phyloP scores from a whole-genome alignment of 257 asterid species.

The Nicotiana sylvestris region DNA sequence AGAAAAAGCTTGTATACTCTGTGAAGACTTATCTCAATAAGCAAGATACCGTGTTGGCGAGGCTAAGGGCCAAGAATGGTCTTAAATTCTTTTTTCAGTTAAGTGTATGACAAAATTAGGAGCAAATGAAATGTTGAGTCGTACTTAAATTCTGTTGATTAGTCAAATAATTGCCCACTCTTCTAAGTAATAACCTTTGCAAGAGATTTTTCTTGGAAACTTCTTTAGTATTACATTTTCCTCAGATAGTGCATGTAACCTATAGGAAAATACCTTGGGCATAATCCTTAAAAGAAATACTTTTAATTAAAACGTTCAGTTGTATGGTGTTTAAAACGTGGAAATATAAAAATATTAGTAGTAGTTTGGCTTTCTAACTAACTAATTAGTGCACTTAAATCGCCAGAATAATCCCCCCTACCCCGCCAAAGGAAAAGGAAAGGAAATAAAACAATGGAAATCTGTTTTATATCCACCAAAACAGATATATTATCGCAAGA shows the following conservation, averaged over 20 bases:
- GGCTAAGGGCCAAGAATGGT: conserved; percentile 12
- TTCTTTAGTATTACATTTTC: not conserved
- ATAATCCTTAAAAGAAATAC: not conserved
- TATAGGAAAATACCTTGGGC: too few species aligned
- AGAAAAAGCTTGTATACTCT: not conserved
- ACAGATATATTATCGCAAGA: not conserved
- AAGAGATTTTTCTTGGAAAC: conserved; percentile 20
- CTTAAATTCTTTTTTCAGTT: not conserved
- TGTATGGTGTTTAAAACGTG: not conserved
- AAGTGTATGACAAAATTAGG: too few species aligned
- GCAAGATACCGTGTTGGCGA: conserved; percentile 13
- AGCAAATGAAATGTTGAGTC: not conserved
- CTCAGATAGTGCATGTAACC: too few species aligned
- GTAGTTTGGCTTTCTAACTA: not conserved
- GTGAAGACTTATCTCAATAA: not conserved
- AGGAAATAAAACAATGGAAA: not conserved
- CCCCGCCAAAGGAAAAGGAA: not conserved
- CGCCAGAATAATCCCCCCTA: not conserved
- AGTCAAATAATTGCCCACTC: conserved; percentile 31
- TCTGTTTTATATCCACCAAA: not conserved
- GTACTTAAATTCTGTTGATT: not conserved
- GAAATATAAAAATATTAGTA: too few species aligned
- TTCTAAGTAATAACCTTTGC: conserved; percentile 30
- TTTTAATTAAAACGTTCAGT: too few species aligned
- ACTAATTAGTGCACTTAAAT: not conserved